A percentile compares a stretch with the other conserved stretches of the same genome.
Evolutionary conservation across 2,329 filamentous ascomycete genomes (phyloP).

Genomic region (Coniosporium tulheliwenetii): DNA sequence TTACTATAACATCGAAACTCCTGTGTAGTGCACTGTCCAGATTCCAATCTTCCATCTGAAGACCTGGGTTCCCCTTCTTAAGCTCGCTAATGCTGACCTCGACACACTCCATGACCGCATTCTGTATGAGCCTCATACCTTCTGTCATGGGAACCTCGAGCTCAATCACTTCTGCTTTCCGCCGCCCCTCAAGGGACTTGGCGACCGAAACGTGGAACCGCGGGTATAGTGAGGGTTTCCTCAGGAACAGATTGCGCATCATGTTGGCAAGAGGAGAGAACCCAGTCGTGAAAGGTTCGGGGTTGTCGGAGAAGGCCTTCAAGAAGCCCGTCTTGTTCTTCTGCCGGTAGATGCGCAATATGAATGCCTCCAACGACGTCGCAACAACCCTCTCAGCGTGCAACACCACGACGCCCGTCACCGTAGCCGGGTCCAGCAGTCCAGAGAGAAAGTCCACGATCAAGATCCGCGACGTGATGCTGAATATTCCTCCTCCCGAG

Average conservation of each 20-base stretch:
- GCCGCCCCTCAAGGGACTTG: constrained; percentile 74
- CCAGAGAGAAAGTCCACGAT: constrained; percentile 85
- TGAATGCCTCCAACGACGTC: constrained; percentile 87
- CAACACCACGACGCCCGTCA: constrained; percentile 75
- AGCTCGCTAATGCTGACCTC: constrained; percentile 88
- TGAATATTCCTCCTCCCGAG: constrained; percentile 75
- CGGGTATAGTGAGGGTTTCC: constrained; percentile 81
- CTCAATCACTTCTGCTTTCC: constrained; percentile 93
- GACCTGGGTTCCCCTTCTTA: constrained; percentile 73
- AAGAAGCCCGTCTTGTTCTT: constrained; percentile 88
- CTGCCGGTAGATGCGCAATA: constrained; percentile 82
- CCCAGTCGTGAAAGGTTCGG: constrained; percentile 76
- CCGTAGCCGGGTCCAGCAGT: constrained; percentile 63
- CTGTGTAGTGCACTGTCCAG: constrained; percentile 82
- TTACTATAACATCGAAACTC: constrained; percentile 79
- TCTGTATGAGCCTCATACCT: constrained; percentile 83
- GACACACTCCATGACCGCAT: constrained; percentile 87
- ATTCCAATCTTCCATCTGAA: constrained; percentile 97
- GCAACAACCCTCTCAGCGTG: constrained; percentile 78
- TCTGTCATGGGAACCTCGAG: constrained; percentile 93
- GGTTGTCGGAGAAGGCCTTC: constrained; percentile 89
- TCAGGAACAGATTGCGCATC: constrained; percentile 83
- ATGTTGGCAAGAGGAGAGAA: constrained; percentile 80
- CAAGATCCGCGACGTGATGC: constrained; percentile 87
- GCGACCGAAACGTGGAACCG: constrained; percentile 86